Evolutionary conservation across 805 yeast species (phyloP).

Genomic region (Metschnikowia corniflorae): DNA sequence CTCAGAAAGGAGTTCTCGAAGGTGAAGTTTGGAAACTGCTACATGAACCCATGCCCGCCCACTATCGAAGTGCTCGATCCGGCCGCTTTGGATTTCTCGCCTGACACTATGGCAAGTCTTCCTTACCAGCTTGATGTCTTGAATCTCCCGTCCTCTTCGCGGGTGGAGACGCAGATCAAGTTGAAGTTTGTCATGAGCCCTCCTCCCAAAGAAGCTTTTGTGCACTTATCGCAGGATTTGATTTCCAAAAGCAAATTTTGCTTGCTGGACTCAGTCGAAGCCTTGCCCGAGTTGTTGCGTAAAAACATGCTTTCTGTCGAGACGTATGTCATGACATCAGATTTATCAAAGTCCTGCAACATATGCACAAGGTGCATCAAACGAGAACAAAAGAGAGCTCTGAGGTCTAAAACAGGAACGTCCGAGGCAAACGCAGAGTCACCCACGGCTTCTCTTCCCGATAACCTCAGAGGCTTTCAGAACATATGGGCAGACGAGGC

Average conservation of each 20-base stretch:
- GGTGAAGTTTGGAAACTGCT: constrained; percentile 49
- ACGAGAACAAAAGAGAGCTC: constrained; percentile 91
- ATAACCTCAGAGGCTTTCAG: constrained; percentile 47
- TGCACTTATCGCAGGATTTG: constrained; percentile 83
- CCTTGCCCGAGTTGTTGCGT: constrained; percentile 37
- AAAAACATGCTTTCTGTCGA: constrained; percentile 65
- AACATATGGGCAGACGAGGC: constrained; percentile 74
- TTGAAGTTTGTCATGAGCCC: constrained; percentile 66
- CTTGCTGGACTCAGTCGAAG: constrained; percentile 48
- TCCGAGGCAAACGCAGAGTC: constrained; percentile 12
- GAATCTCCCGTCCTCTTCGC: constrained; percentile 73
- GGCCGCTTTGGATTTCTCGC: constrained; percentile 37
- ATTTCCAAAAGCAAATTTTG: constrained; percentile 85
- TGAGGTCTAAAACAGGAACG: constrained; percentile 66
- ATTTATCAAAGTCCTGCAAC: constrained; percentile 49
- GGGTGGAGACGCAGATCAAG: constrained; percentile 96
- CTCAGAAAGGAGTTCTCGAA: constrained; percentile 50
- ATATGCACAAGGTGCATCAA: constrained; percentile 88
- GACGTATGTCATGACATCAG: constrained; percentile 71
- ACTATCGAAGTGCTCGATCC: constrained; percentile 31
- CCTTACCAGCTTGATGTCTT: constrained; percentile 51
- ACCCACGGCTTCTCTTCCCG: constrained; percentile 12
- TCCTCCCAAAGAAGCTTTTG: constrained; percentile 65
- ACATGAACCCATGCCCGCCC: constrained; percentile 36
- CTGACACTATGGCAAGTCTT: constrained; percentile 31